phyloP scores from a whole-genome alignment of 192 early-diverging fungal species.

The Coemansia sp. region DNA sequence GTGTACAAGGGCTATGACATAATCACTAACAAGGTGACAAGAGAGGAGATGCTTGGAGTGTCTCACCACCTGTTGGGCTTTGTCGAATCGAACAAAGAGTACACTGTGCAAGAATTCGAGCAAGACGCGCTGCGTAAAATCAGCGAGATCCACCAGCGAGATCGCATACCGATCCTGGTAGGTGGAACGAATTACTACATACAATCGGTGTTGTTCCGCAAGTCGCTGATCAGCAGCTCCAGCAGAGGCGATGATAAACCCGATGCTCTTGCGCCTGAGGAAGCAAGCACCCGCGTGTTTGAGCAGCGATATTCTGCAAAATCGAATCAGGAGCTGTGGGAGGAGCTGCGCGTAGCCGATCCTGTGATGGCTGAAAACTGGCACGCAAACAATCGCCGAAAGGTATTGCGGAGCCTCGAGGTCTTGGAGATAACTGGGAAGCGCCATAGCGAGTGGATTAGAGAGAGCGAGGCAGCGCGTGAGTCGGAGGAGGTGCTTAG shows the following conservation, averaged over 20 bases:
- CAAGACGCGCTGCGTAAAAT: constrained; percentile 74
- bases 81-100: constrained; percentile 67
- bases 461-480: constrained; percentile 58
- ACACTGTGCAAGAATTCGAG: constrained; percentile 82
- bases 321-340: constrained; percentile 59
- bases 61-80: constrained; percentile 86
- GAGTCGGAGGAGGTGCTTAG: constrained; percentile 48
- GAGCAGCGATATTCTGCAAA: constrained; percentile 17
- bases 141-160: constrained; percentile 65
- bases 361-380: constrained; percentile 83
- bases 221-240: constrained; percentile 55
- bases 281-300: constrained; percentile 14
- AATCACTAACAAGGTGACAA: constrained; percentile 89
- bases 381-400: constrained; percentile 85
- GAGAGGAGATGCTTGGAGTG: constrained; percentile 61
- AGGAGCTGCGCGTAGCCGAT: constrained; percentile 67
- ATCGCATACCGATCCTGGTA: constrained; percentile 78
- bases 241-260: constrained; percentile 14
- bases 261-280: neutral
- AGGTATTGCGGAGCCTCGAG: constrained; percentile 80
- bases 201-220: constrained; percentile 79
- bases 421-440: constrained; percentile 73
- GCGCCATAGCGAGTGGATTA: constrained; percentile 69
- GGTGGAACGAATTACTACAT: constrained; percentile 98
- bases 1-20: constrained; percentile 90